phyloP scores from a whole-genome alignment of 306 rosid genomes.

The Quercus parvula region DNA sequence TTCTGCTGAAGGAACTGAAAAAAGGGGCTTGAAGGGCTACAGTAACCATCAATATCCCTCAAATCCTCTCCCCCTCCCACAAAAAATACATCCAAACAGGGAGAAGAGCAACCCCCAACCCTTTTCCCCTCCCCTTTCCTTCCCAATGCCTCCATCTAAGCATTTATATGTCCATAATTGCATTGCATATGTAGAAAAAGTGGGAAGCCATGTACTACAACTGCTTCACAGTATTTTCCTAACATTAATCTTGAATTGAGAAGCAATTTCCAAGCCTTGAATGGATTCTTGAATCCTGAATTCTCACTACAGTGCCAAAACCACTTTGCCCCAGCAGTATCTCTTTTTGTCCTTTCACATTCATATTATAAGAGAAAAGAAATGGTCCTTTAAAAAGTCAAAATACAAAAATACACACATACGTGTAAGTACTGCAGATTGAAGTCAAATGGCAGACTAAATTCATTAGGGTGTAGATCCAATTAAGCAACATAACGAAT shows the following conservation, averaged over 20 bases:
- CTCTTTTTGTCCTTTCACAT: not conserved
- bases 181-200: no score
- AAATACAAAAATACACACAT: not conserved
- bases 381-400: not conserved
- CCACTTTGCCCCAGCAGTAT: not conserved
- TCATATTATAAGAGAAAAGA: not conserved
- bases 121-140: no score
- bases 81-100: no score
- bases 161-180: no score
- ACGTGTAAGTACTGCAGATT: not conserved
- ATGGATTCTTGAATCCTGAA: not conserved
- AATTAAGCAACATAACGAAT: not conserved
- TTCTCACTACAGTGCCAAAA: not conserved
- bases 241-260: not conserved
- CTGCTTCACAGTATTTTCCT: not conserved
- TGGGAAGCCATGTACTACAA: no score
- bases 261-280: not conserved
- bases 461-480: not conserved
- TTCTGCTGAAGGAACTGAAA: no score
- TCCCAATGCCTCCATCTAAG: no score
- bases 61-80: no score
- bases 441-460: not conserved
- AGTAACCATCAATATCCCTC: no score
- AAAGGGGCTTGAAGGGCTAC: no score
- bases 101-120: no score